These are phyloP conservation scores for Kodamaea fungicola DNA, from an alignment of 1,139 yeast species.

Conservation along the genomic window DNA sequence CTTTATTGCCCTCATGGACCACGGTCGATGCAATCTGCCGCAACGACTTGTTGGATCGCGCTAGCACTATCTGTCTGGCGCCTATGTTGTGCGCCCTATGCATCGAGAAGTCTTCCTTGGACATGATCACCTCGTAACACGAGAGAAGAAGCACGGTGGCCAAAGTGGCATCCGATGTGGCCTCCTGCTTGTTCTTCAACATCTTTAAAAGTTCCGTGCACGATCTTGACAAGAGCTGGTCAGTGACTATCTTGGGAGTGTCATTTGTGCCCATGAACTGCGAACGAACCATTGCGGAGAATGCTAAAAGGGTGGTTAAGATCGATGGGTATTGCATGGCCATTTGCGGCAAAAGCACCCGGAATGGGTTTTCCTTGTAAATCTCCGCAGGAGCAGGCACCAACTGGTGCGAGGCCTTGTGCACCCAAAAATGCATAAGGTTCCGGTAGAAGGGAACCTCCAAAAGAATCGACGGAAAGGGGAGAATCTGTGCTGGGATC, in stretches of 20 bases:
- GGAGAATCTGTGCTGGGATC: conserved; percentile 47
- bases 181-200: conserved; percentile 48
- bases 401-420: conserved; percentile 57
- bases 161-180: conserved; percentile 63
- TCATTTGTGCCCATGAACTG: conserved; percentile 26
- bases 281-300: conserved; percentile 55
- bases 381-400: conserved; percentile 66
- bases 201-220: conserved; percentile 53
- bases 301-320: conserved; percentile 61
- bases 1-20: conserved; percentile 12
- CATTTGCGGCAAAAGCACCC: conserved; percentile 61
- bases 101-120: conserved; percentile 39
- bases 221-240: conserved; percentile 52
- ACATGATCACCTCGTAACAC: conserved; percentile 58
- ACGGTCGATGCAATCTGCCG: conserved; percentile 1
- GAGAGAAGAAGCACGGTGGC: conserved; percentile 61
- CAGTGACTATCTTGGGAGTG: conserved; percentile 44
- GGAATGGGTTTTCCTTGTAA: conserved; percentile 66
- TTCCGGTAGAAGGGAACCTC: conserved; percentile 58
- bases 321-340: conserved; percentile 62
- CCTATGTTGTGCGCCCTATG: conserved; percentile 70
- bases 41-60: conserved; percentile 36
- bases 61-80: conserved; percentile 62
- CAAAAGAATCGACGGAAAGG: conserved; percentile 56
- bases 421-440: conserved; percentile 61